phyloP scores from a whole-genome alignment of 352 stramenopile genomes.

The Aphanomyces astaci region DNA sequence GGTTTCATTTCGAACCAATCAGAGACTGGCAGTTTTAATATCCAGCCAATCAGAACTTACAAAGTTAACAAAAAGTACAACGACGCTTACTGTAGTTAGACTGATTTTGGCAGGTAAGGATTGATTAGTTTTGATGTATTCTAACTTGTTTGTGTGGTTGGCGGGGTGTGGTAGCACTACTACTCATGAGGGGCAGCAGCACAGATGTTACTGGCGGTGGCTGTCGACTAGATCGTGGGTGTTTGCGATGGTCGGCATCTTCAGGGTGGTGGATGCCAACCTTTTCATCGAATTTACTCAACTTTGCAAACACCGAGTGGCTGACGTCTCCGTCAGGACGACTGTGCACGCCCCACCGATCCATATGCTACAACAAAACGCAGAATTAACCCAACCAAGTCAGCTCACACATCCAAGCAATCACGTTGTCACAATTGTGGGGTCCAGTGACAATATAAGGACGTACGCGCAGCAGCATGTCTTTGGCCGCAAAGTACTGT shows the following conservation, averaged over 20 bases:
- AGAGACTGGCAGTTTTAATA: too few relatives aligned
- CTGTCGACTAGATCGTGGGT: not conserved
- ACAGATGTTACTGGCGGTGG: not conserved
- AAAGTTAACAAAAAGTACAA: too few relatives aligned
- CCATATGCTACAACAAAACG: slow-evolving; percentile 3
- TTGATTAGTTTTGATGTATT: too few relatives aligned
- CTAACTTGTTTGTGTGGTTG: too few relatives aligned
- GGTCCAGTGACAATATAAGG: not conserved
- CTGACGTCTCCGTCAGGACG: not conserved
- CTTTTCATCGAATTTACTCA: slow-evolving; percentile 6
- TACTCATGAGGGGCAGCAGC: not conserved
- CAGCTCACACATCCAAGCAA: too few relatives aligned
- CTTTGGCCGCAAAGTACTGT: not conserved
- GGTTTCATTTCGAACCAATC: too few relatives aligned
- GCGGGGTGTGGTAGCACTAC: too few relatives aligned
- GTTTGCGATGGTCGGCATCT: not conserved
- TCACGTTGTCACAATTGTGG: too few relatives aligned
- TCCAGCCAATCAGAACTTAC: too few relatives aligned
- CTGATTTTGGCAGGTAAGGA: too few relatives aligned
- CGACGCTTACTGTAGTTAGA: too few relatives aligned
- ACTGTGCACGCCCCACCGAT: not conserved
- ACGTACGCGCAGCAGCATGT: slow-evolving; percentile 13
- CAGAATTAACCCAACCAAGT: not conserved
- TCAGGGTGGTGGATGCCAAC: not conserved
- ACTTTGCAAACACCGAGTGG: not conserved